A percentile compares a stretch with the other conserved stretches of the same genome.
phyloP scores from a whole-genome alignment of 495 filamentous ascomycete genomes.

The Penicillium fimorum region DNA sequence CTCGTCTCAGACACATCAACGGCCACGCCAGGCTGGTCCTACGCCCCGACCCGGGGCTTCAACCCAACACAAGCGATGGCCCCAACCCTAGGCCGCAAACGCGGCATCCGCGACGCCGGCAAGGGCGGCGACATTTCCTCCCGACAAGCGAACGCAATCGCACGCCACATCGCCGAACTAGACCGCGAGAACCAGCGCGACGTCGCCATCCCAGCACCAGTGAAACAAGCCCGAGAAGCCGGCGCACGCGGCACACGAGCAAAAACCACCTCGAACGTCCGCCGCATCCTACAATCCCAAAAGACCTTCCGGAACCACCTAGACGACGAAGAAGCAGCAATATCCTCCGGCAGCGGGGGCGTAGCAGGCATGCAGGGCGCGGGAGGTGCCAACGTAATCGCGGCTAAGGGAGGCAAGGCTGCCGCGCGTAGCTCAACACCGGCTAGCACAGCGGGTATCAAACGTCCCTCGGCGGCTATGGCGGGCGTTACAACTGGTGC shows the following conservation, averaged over 20 bases:
- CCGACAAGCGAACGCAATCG: constrained; percentile 71
- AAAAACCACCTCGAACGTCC: constrained; percentile 77
- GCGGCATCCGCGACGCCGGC: constrained; percentile 56
- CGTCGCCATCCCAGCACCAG: constrained; percentile 64
- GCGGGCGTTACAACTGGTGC: constrained; percentile 9
- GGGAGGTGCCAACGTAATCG: constrained; percentile 36
- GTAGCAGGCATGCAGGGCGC: constrained; percentile 2
- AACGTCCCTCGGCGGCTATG: constrained; percentile 22
- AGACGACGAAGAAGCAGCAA: constrained; percentile 78
- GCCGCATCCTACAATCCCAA: constrained; percentile 83
- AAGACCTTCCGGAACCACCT: constrained; percentile 92
- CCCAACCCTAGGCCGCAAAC: constrained; percentile 59
- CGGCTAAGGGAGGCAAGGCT: constrained; percentile 24
- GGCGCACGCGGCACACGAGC: constrained; percentile 46
- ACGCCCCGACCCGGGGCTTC: constrained; percentile 73
- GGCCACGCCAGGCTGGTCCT: constrained; percentile 80
- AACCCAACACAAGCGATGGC: constrained; percentile 60
- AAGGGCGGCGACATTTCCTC: constrained; percentile 62
- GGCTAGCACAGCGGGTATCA: constrained; percentile 13
- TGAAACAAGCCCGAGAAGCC: constrained; percentile 47
- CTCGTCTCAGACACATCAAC: constrained; percentile 68
- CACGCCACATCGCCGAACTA: constrained; percentile 75
- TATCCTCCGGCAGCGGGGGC: constrained; percentile 25
- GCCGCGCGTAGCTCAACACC: constrained; percentile 39
- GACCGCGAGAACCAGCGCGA: constrained; percentile 76